Evolutionary conservation across 2,329 filamentous ascomycete genomes (phyloP), one percentile per base, ranked within the genome.

Genomic region (Hirsutella rhossiliensis): DNA sequence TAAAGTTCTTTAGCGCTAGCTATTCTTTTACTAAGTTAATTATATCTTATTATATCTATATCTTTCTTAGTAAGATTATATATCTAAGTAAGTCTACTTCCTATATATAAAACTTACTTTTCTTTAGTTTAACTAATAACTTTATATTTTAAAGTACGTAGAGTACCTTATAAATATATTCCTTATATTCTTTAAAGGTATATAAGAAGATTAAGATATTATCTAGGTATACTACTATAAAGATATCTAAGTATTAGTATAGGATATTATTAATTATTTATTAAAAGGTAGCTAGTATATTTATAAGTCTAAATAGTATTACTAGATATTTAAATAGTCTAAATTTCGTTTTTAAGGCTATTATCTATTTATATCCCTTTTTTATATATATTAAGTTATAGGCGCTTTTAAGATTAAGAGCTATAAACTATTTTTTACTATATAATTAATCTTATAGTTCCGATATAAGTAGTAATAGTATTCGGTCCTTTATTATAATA

Each of bases 281-380:
- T 40, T 40, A 17, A 31, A 53, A 55, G 13, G 36, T 46, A 6
- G 36, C 42, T 29, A 38, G 43, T 2, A 31, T 43, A 37, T 57
- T 58, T 38, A 41, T 52, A 38, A 60, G 38, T n/a, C 41, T 47
- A 46, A 61, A 60, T 7, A 40, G 48, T 46, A 59, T 56, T 11
- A 67, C 54, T 34, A 56, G 37, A 32, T 56, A 67, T 46, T 68
- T 43, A 45, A 50, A 66, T 4, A 51, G 45, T 34, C 57, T 49
- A 45, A 56, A 64, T 20, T 52, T 37, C 1, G 54, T 65, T n/a
- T 45, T 19, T 43, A 66, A 67, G 1, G 55, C 54, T n/a, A 49
- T 65, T 45, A 59, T 63, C 52, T 48, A 62, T 46, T 64, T 49
- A 32, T 65, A 43, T 5, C 54, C 54, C 49, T 53, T 23, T 11